These are phyloP conservation scores for Podosphaera xanthii DNA, from an alignment of 2,329 filamentous ascomycete genomes.

Conservation along the genomic window DNA sequence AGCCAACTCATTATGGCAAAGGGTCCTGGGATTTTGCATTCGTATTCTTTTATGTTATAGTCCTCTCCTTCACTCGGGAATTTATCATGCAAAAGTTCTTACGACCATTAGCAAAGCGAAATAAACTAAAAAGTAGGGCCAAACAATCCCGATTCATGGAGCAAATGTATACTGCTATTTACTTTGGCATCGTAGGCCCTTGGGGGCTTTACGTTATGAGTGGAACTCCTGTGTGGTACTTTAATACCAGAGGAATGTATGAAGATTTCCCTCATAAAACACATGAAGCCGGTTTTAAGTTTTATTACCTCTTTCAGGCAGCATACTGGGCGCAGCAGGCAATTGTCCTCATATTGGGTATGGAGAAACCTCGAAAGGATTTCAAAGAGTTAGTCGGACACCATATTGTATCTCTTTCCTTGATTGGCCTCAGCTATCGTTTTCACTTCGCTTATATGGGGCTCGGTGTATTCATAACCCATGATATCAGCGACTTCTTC, in stretches of 20 bases:
- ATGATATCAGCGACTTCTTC: conserved; percentile 91
- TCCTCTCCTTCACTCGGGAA: conserved; percentile 82
- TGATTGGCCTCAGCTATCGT: conserved; percentile 73
- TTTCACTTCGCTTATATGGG: conserved; percentile 97
- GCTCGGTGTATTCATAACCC: conserved; percentile 77
- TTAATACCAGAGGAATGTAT: conserved; percentile 80
- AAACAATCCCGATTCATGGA: conserved; percentile 92
- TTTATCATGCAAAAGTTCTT: conserved; percentile 87
- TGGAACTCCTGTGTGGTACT: conserved; percentile 83
- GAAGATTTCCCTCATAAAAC: conserved; percentile 65
- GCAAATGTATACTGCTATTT: conserved; percentile 80
- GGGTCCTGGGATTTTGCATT: conserved; percentile 72
- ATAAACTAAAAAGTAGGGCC: conserved; percentile 44
- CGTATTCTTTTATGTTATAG: conserved; percentile 69
- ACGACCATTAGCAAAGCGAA: conserved; percentile 47
- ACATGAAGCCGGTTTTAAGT: conserved; percentile 67
- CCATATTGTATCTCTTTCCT: conserved; percentile 66
- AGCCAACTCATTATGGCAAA: conserved; percentile 57
- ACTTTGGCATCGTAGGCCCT: conserved; percentile 66
- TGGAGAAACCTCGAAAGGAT: conserved; percentile 88
- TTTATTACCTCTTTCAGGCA: conserved; percentile 86
- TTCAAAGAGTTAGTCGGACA: conserved; percentile 84
- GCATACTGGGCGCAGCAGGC: conserved; percentile 92
- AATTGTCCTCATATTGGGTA: conserved; percentile 62
- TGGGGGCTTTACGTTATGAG: conserved; percentile 80